phyloP scores from a whole-genome alignment of 805 yeast genomes.

The Candida andamanensis region DNA sequence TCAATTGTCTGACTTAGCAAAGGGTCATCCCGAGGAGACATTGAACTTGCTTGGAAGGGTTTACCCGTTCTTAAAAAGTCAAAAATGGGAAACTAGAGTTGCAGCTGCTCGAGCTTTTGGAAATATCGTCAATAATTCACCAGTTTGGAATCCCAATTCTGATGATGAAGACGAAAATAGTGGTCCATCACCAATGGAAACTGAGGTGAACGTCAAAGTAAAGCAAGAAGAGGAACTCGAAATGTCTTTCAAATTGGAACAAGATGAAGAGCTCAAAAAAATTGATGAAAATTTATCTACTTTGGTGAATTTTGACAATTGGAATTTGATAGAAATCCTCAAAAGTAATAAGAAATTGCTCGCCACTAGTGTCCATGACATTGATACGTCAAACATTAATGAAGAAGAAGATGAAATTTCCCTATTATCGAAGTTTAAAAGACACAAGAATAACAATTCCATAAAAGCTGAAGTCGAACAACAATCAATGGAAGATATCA shows the following conservation, averaged over 20 bases:
- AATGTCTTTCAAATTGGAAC: slow-evolving; percentile 29
- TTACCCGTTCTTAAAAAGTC: slow-evolving; percentile 77
- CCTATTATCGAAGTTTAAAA: slow-evolving; percentile 43
- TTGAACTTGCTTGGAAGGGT: slow-evolving; percentile 79
- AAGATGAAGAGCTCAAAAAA: slow-evolving; percentile 39
- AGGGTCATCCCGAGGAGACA: slow-evolving; percentile 90
- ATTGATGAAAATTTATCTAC: slow-evolving; percentile 36
- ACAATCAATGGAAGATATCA: not conserved
- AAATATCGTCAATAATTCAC: slow-evolving; percentile 76
- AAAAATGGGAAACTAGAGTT: slow-evolving; percentile 93
- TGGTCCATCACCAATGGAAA: slow-evolving; percentile 5
- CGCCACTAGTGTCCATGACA: slow-evolving; percentile 38
- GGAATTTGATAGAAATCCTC: slow-evolving; percentile 46
- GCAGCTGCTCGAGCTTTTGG: slow-evolving; percentile 95
- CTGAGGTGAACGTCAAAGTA: slow-evolving; percentile 1
- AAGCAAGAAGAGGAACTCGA: slow-evolving; percentile 15
- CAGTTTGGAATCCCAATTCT: slow-evolving; percentile 78
- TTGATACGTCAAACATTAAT: slow-evolving; percentile 8
- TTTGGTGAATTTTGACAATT: slow-evolving; percentile 44
- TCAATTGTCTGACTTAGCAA: slow-evolving; percentile 89
- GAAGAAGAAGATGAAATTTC: slow-evolving; percentile 18
- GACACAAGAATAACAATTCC: slow-evolving; percentile 40
- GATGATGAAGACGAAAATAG: slow-evolving; percentile 26
- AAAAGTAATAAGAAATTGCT: slow-evolving; percentile 51
- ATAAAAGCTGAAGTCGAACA: slow-evolving; percentile 12